Base-by-base conservation (phyloP, 805 yeast genomes). In the Candida quercuum region DNA sequence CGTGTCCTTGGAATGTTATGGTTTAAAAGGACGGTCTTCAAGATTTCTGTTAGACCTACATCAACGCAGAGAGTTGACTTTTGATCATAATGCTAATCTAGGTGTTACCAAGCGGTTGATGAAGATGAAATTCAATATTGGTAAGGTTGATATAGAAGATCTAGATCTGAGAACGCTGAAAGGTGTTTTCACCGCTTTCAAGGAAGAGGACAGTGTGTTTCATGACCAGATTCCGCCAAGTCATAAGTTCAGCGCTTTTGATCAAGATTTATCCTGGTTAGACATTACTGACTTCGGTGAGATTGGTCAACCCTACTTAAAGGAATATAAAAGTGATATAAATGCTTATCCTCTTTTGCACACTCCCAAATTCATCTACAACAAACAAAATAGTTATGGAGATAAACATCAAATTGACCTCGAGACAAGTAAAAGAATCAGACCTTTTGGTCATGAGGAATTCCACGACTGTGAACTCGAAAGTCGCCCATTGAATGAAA, bases 351-450 rank as follows among this genome's bases (percentile, higher is more conserved):
- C 95, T 3, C 59, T 88, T 43, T 49, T 86, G 48, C 77, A 64
- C 56, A 68, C 94, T 0, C 85, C 91, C 5, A 64, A 76, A 31
- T 81, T 88, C 53, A 66, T 81, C 3, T 89, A 86, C 55, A 63
- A 73, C 43, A 69, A 91, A 34, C 78, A 81, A 44, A 78, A 86
- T 2, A 69, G 67, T 36, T 67, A 72, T 42, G 71, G 67, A 2
- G 64, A 66, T 28, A 60, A 52, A 37, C 60, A 52, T 38, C 70
- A 67, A 38, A 45, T 64, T n/a, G 64, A 65, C 44, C 53, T 56
- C n/a, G 54, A 54, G 10, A 60, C 66, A 2, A 60, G 56, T 26
- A 47, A 57, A 45, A 56, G 39, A 37, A 52, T 63, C 7, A 45
- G 39, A 19, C 78, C 78, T 17, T 78, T 78, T 55, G 76, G 76